Base-by-base conservation (phyloP, 352 stramenopile species). In the Aphanomyces cochlioides region DNA sequence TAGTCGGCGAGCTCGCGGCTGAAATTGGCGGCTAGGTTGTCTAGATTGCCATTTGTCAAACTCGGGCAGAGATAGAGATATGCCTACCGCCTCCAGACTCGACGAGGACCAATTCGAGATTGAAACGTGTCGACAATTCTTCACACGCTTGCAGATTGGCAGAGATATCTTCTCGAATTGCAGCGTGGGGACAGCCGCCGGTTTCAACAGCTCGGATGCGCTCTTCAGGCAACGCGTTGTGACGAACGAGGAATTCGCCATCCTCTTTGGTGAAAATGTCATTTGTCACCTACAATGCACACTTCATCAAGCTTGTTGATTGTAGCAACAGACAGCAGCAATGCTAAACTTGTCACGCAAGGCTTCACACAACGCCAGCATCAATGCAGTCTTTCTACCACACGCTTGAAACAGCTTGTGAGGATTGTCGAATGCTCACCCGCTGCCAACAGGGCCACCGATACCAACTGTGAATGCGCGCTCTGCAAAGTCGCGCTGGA, bases 251-350 rank as follows among this genome's bases (percentile, higher is more conserved):
- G 78, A 99, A 99, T 82, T 99, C 95, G 36, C 92, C 93, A 84
- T 99, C 97, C 79, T 99, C 97, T 71, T 96, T 90, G 37, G 97
- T 99, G 74, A 99, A 99, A 73, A 99, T 99, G 68, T 99, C 97
- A 79, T 99, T 99, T 7, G 97, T 99, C n/a, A 99, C 89, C 79
- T 83, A 56, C 5, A 87, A 75, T 13, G 48, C 41, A 6, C 53
- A 8, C 28, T 41, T 39, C 1, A 41, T 39, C 1, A 41, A 56
- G 3, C 17, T 34, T 10, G 56, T 12, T 34, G 19, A 56, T 67
- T 41, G 13, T 7, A 19, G 39, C 8, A 5, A 74, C 75, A 54
- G 45, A 90, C 88, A 7, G 90, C 89, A 21, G 79, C 88, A 56
- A 97, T 83, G 72, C 84, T 96, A 70, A 83, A 75, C 41, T 80